Evolutionary conservation across 2,329 filamentous ascomycete genomes (phyloP).

Genomic region (Hypomyces perniciosus): DNA sequence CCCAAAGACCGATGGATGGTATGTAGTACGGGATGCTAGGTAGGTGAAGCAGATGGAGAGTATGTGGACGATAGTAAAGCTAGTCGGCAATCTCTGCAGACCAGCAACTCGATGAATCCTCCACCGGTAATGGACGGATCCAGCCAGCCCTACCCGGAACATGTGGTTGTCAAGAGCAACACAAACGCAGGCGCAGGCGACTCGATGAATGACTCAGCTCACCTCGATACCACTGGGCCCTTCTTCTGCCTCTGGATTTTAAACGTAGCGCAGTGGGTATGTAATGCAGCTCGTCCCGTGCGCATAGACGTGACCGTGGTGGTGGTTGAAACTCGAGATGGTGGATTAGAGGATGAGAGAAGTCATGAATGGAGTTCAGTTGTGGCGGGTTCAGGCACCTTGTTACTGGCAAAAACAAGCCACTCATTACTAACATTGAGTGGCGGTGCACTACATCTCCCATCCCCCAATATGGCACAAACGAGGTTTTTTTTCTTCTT

Average conservation of each 20-base stretch:
- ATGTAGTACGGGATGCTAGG: constrained; percentile 2
- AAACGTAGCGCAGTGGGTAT: too few relatives aligned
- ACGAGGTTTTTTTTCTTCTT: too few relatives aligned
- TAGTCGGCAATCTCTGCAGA: constrained; percentile 3
- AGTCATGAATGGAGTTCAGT: too few relatives aligned
- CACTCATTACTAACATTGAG: too few relatives aligned
- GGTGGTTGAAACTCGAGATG: too few relatives aligned
- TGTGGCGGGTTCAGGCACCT: too few relatives aligned
- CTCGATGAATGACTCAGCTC: constrained; percentile 28
- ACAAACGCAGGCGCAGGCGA: constrained; percentile 21
- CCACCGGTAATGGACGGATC: constrained; percentile 5
- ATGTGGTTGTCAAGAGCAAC: constrained; percentile 27
- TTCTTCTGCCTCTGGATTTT: neutral
- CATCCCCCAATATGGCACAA: too few relatives aligned
- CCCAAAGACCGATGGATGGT: neutral
- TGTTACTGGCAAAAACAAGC: too few relatives aligned
- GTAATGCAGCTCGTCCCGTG: too few relatives aligned
- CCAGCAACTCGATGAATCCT: constrained; percentile 6
- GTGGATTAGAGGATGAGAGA: too few relatives aligned
- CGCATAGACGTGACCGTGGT: too few relatives aligned
- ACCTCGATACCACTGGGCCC: constrained; percentile 22
- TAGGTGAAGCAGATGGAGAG: constrained; percentile 4
- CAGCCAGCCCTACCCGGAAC: constrained; percentile 7
- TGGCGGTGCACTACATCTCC: too few relatives aligned
- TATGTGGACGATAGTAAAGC: constrained; percentile 1